phyloP scores from a whole-genome alignment of 495 filamentous ascomycete species.

The Hyaloscypha finlandica region DNA sequence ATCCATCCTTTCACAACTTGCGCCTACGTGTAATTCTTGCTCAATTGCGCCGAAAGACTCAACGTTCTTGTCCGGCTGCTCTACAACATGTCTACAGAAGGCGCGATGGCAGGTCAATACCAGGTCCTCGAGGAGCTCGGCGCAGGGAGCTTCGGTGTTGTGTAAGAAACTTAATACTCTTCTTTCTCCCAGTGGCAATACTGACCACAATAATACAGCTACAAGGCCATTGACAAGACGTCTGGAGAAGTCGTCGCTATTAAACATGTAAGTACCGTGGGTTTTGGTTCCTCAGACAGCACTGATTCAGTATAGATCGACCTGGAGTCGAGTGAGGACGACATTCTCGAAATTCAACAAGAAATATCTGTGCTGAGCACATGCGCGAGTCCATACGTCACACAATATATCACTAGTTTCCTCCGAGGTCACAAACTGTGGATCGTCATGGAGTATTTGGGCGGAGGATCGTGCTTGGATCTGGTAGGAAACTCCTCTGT shows the following conservation, averaged over 20 bases:
- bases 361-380: conserved; percentile 96
- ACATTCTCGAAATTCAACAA: conserved; percentile 96
- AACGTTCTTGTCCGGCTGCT: conserved; percentile 13
- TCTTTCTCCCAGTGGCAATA: background rate
- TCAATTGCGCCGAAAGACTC: conserved; percentile 11
- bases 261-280: conserved; percentile 68
- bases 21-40: conserved; percentile 11
- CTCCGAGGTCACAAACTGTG: conserved; percentile 92
- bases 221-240: conserved; percentile 85
- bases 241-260: conserved; percentile 91
- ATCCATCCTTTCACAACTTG: conserved; percentile 1
- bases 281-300: conserved; percentile 8
- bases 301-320: conserved; percentile 70
- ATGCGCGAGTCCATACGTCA: conserved; percentile 89
- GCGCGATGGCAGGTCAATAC: conserved; percentile 73
- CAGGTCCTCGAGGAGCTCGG: conserved; percentile 88
- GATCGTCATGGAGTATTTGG: conserved; percentile 99
- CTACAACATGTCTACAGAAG: conserved; percentile 51
- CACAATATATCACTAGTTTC: conserved; percentile 95
- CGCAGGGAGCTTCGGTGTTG: conserved; percentile 85
- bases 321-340: conserved; percentile 95
- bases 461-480: conserved; percentile 91
- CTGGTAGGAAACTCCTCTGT: conserved; percentile 54
- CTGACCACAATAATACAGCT: conserved; percentile 35
- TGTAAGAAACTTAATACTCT: conserved; percentile 35